Conservation (phyloP, 805 yeast species). For the Hermanozyma aechmeae region DNA sequence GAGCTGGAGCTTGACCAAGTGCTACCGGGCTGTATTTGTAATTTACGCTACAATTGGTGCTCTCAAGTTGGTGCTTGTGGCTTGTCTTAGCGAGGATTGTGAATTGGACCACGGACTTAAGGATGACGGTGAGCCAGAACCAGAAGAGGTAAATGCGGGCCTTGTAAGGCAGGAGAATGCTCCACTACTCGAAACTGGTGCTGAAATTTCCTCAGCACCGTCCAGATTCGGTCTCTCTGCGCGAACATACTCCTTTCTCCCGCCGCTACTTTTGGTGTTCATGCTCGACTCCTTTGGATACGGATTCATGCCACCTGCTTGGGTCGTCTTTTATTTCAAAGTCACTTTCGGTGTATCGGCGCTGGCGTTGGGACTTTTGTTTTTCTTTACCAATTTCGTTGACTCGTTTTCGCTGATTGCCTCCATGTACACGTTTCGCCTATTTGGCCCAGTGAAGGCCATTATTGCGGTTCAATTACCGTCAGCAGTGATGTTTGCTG, state of each 20-base stretch:
- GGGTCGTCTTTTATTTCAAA: slow-evolving; percentile 79
- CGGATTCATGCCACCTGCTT: slow-evolving; percentile 82
- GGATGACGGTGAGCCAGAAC: slow-evolving; percentile 8
- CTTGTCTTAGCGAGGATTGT: slow-evolving; percentile 42
- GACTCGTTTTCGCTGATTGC: slow-evolving; percentile 68
- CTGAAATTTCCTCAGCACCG: too few relatives aligned
- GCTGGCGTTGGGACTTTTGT: slow-evolving; percentile 53
- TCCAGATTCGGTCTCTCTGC: too few relatives aligned
- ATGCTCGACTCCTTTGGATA: slow-evolving; percentile 82
- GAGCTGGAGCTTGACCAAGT: slow-evolving; percentile 25
- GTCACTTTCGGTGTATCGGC: slow-evolving; percentile 46
- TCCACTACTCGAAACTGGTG: too few relatives aligned
- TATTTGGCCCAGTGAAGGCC: slow-evolving; percentile 71
- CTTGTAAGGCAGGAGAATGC: too few relatives aligned
- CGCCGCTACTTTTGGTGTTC: slow-evolving; percentile 49
- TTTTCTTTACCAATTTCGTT: slow-evolving; percentile 52
- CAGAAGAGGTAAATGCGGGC: slow-evolving; percentile 5
- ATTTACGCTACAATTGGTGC: slow-evolving; percentile 48
- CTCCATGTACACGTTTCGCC: slow-evolving; percentile 59
- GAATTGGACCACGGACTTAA: slow-evolving; percentile 24
- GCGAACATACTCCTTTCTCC: too few relatives aligned
- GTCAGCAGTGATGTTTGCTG: slow-evolving; percentile 53
- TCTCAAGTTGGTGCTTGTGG: slow-evolving; percentile 41
- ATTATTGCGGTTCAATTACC: slow-evolving; percentile 71
- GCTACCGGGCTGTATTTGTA: slow-evolving; percentile 51